Evolutionary conservation across 495 filamentous ascomycete species (phyloP).

Genomic region (Penicillium samsonianum): DNA sequence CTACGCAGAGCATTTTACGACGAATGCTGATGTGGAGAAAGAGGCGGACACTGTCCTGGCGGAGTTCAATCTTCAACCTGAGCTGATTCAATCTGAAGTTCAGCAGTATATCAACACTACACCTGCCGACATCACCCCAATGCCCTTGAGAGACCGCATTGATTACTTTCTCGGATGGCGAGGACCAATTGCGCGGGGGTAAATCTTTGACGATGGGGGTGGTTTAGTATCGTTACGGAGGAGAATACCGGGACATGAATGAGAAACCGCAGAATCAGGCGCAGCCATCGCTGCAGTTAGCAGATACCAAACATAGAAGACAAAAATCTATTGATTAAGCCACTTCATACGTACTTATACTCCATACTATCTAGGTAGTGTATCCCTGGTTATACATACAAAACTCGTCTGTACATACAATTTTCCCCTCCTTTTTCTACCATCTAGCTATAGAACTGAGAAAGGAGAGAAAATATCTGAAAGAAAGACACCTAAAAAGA

Average conservation of each 20-base stretch:
- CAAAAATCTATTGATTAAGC: background rate
- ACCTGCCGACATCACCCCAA: background rate
- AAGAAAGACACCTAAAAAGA: no score
- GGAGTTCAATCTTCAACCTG: background rate
- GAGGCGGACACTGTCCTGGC: background rate
- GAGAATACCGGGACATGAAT: background rate
- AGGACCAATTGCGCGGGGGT: constrained; percentile 23
- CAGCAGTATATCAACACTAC: background rate
- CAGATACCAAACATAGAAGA: background rate
- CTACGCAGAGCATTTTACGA: no score
- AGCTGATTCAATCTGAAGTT: background rate
- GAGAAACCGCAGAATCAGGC: background rate
- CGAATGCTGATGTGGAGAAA: background rate
- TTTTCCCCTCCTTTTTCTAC: no score
- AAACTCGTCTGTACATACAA: no score
- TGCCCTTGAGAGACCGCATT: constrained; percentile 30
- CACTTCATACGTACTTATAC: background rate
- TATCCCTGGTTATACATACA: no score
- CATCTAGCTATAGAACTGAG: no score
- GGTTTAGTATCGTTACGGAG: background rate
- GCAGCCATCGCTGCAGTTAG: background rate
- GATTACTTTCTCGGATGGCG: constrained; percentile 45
- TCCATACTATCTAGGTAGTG: background rate
- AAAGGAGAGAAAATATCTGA: no score
- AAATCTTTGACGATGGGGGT: background rate